Conservation (phyloP, 108 stramenopile genomes). For the Cylindrotheca closterium region DNA sequence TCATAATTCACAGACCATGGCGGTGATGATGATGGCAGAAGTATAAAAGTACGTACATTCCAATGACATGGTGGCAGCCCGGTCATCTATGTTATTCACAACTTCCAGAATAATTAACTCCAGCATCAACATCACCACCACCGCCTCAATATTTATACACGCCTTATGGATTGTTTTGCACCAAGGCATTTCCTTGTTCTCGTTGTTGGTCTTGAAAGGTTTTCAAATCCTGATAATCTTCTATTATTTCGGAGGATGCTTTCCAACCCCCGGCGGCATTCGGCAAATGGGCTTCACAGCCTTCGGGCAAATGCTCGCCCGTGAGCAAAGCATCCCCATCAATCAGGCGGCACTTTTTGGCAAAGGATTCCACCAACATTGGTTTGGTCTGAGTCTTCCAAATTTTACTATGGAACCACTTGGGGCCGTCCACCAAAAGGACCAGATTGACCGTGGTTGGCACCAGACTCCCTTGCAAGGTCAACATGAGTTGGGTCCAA, state of each 20-base stretch:
- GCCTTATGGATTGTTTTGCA: too few relatives aligned
- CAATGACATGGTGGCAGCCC: too few relatives aligned
- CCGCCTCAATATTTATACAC: too few relatives aligned
- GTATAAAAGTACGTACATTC: too few relatives aligned
- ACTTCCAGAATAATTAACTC: too few relatives aligned
- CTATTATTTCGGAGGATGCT: constrained; percentile 22
- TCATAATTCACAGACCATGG: too few relatives aligned
- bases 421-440: constrained; percentile 56
- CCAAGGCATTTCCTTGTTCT: too few relatives aligned
- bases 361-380: constrained; percentile 40
- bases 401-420: constrained; percentile 45
- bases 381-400: constrained; percentile 51
- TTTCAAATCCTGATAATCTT: constrained; percentile 16
- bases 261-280: constrained; percentile 34
- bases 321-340: constrained; percentile 17
- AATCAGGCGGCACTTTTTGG: constrained; percentile 44
- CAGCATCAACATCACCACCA: too few relatives aligned
- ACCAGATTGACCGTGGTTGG: constrained; percentile 44
- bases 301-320: constrained; percentile 22
- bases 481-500: constrained; percentile 49
- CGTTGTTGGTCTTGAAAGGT: neutral
- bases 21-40: too few relatives aligned
- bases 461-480: constrained; percentile 41
- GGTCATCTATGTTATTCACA: too few relatives aligned
- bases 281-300: constrained; percentile 34